A percentile compares a stretch with the other conserved stretches of the same genome.
Evolutionary conservation across 2,329 filamentous ascomycete species (phyloP).

Genomic region (Didymella exigua): DNA sequence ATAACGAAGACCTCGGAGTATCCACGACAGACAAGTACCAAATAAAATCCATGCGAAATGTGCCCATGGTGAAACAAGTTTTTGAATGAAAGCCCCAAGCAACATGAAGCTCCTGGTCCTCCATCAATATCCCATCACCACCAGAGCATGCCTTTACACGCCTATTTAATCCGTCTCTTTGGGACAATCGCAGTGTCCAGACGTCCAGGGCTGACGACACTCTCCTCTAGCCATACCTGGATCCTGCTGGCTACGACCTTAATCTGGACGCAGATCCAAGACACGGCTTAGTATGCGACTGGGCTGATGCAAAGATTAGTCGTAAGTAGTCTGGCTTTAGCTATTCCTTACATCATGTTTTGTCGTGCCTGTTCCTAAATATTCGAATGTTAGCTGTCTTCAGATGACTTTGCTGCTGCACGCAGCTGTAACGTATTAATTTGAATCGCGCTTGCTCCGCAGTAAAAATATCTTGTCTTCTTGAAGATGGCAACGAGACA

Average conservation of each 20-base stretch:
- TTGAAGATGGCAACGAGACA: not conserved
- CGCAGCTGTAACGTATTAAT: no score
- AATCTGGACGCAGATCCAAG: slow-evolving; percentile 4
- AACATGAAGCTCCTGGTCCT: not conserved
- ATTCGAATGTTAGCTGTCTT: no score
- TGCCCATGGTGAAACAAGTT: slow-evolving; percentile 54
- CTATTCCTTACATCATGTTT: no score
- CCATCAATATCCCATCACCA: not conserved
- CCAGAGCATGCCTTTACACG: not conserved
- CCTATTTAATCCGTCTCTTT: not conserved
- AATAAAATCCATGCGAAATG: slow-evolving; percentile 60
- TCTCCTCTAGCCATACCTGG: slow-evolving; percentile 5
- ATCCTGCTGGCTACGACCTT: not conserved
- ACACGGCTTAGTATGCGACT: slow-evolving; percentile 15
- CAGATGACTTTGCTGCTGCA: no score
- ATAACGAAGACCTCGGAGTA: slow-evolving; percentile 74
- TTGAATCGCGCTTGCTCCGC: no score
- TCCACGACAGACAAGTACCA: slow-evolving; percentile 75
- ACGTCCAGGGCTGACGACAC: not conserved
- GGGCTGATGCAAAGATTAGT: slow-evolving; percentile 11
- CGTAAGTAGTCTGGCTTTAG: not conserved
- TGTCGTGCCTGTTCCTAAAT: no score
- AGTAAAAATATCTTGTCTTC: no score
- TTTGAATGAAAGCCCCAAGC: slow-evolving; percentile 38
- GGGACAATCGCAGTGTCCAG: not conserved